phyloP scores from a whole-genome alignment of 2,329 filamentous ascomycete genomes.

The Xylaria sp. region DNA sequence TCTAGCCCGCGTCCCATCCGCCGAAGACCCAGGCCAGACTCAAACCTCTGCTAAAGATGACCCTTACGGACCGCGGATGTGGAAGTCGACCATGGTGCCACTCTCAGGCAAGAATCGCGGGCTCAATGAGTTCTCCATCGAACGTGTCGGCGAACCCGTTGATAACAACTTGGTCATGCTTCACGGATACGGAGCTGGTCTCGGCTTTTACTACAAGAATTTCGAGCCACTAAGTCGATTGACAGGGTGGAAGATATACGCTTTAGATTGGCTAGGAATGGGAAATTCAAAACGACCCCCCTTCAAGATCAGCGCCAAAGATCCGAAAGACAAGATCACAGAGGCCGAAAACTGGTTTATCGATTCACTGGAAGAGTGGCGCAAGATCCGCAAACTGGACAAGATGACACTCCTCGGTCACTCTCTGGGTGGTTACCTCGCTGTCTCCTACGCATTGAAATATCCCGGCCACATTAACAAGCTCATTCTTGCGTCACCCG shows the following conservation, averaged over 20 bases:
- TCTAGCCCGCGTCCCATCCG: slow-evolving; percentile 45
- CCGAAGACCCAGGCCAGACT: slow-evolving; percentile 54
- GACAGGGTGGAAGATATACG: slow-evolving; percentile 87
- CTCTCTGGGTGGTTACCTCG: slow-evolving; percentile 93
- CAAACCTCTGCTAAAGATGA: slow-evolving; percentile 67
- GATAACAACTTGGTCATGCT: slow-evolving; percentile 94
- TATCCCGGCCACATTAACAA: slow-evolving; percentile 96
- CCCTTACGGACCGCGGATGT: slow-evolving; percentile 84
- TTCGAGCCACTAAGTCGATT: slow-evolving; percentile 86
- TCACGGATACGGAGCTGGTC: slow-evolving; percentile 93
- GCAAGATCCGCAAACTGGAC: slow-evolving; percentile 86
- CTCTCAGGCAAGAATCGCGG: slow-evolving; percentile 86
- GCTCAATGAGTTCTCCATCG: slow-evolving; percentile 92
- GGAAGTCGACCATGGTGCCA: slow-evolving; percentile 85
- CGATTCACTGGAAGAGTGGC: slow-evolving; percentile 96
- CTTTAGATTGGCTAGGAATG: slow-evolving; percentile 95
- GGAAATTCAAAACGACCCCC: slow-evolving; percentile 84
- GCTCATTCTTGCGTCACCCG: slow-evolving; percentile 91
- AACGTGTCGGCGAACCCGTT: slow-evolving; percentile 79
- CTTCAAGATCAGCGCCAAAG: slow-evolving; percentile 87
- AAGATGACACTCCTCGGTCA: slow-evolving; percentile 94
- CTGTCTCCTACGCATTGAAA: slow-evolving; percentile 93
- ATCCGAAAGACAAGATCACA: slow-evolving; percentile 78
- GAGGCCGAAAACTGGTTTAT: slow-evolving; percentile 97
- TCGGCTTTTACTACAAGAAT: slow-evolving; percentile 99